Evolutionary conservation across 1,284 basidiomycete genomes (phyloP).

Genomic region (Papiliotrema nemorosa): DNA sequence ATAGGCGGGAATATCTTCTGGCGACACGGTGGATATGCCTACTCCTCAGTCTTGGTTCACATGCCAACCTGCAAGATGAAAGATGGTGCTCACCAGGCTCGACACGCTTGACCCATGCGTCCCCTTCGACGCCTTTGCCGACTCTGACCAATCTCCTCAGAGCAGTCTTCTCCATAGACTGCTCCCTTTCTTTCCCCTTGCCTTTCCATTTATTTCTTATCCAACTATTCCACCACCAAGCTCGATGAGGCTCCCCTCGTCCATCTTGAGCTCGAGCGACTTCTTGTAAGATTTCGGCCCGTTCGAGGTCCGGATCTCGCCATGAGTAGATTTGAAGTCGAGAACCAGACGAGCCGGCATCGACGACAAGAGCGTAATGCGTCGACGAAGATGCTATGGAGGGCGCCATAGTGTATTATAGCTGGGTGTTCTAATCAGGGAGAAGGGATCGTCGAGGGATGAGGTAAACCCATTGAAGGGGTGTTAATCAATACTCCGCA

Average conservation of each 20-base stretch:
- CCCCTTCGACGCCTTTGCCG: conserved; percentile 81
- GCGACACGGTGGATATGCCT: conserved; percentile 84
- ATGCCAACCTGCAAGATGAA: background rate
- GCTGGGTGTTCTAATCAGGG: background rate
- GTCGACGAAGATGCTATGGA: conserved; percentile 55
- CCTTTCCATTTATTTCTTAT: conserved; percentile 34
- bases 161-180: conserved; percentile 39
- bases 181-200: conserved; percentile 34
- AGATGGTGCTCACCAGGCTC: conserved; percentile 90
- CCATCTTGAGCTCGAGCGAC: conserved; percentile 22
- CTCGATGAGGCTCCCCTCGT: conserved; percentile 6
- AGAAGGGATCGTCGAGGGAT: background rate
- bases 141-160: conserved; percentile 66
- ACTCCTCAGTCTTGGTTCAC: background rate
- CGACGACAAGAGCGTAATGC: conserved; percentile 92
- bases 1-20: conserved; percentile 66
- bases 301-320: conserved; percentile 68
- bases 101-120: conserved; percentile 85
- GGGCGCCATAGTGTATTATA: conserved; percentile 36
- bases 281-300: conserved; percentile 45
- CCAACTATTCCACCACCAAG: conserved; percentile 39
- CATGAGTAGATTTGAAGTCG: conserved; percentile 96
- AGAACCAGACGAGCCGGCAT: conserved; percentile 96
- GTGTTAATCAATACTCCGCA: too few species aligned
- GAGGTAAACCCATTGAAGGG: too few species aligned